A percentile compares a stretch with the other conserved stretches of the same genome.
These are phyloP conservation scores for Dalbergia cultrata DNA, from an alignment of 306 rosid genomes.

Conservation along the genomic window DNA sequence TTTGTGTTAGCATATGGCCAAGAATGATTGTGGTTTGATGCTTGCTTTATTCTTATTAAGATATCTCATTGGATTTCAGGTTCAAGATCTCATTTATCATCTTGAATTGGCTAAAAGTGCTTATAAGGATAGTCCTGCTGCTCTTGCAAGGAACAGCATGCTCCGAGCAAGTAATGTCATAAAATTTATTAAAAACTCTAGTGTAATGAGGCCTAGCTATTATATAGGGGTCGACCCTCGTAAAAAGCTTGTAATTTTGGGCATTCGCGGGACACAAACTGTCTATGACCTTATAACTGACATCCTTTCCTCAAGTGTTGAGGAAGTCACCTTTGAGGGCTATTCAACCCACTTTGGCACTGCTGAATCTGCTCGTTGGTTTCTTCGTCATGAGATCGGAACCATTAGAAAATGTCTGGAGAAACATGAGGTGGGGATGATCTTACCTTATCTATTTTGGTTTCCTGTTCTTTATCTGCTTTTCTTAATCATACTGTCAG, in stretches of 20 bases:
- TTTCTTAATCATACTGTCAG: constrained; percentile 26
- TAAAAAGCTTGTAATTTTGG: constrained; percentile 80
- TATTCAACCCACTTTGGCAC: constrained; percentile 94
- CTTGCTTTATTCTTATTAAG: constrained; percentile 45
- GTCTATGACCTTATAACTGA: constrained; percentile 94
- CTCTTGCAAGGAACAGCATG: constrained; percentile 85
- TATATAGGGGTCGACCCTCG: constrained; percentile 83
- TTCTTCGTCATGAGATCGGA: constrained; percentile 80
- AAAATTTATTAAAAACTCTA: constrained; percentile 80
- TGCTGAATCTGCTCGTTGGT: constrained; percentile 95
- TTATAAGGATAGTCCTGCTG: constrained; percentile 68
- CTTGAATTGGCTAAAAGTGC: constrained; percentile 85
- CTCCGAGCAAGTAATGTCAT: constrained; percentile 84
- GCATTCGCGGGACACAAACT: constrained; percentile 94
- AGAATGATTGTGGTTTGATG: constrained; percentile 1
- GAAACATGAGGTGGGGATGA: constrained; percentile 76
- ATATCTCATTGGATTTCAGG: constrained; percentile 65
- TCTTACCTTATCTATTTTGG: constrained; percentile 36
- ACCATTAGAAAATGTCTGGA: constrained; percentile 70
- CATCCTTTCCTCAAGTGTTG: constrained; percentile 73
- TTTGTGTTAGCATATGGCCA: constrained; percentile 26
- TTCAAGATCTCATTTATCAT: constrained; percentile 87
- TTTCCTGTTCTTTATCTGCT: constrained; percentile 37
- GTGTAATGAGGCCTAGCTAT: constrained; percentile 94
- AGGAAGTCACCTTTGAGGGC: constrained; percentile 86